These are phyloP conservation scores for Betula pendula DNA, from an alignment of 306 rosid genomes.

Conservation along the genomic window DNA sequence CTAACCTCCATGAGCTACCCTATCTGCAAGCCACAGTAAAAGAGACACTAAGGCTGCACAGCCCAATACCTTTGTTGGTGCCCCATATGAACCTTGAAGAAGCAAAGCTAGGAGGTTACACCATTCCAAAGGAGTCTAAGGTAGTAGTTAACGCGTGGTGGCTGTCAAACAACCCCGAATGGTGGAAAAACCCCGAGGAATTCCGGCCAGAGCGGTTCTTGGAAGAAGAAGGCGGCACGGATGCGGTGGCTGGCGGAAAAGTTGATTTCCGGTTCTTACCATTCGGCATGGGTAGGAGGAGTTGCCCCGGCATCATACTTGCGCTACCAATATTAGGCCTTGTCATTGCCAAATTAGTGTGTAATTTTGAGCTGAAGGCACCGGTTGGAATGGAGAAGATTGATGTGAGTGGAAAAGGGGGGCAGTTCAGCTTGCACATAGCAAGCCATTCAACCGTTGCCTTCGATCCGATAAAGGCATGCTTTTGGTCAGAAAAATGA, in stretches of 20 bases:
- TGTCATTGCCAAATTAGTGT: constrained; percentile 58
- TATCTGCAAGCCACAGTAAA: constrained; percentile 77
- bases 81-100: constrained; percentile 92
- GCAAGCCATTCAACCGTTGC: constrained; percentile 66
- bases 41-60: constrained; percentile 71
- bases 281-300: constrained; percentile 83
- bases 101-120: constrained; percentile 67
- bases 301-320: constrained; percentile 82
- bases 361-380: constrained; percentile 58
- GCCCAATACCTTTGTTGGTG: constrained; percentile 77
- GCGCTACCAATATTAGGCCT: constrained; percentile 80
- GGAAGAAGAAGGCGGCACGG: constrained; percentile 59
- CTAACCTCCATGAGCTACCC: constrained; percentile 60
- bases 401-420: constrained; percentile 76
- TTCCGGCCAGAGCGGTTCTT: constrained; percentile 81
- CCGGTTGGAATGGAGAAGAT: constrained; percentile 39
- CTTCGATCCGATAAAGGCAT: constrained; percentile 30
- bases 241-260: constrained; percentile 68
- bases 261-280: constrained; percentile 74
- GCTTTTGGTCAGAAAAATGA: background rate
- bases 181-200: constrained; percentile 77
- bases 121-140: constrained; percentile 73
- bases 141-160: constrained; percentile 92
- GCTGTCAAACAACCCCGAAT: constrained; percentile 74
- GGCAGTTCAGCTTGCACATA: constrained; percentile 75